phyloP scores from a whole-genome alignment of 345 rosid genomes.

The Eucalyptus sp. region DNA sequence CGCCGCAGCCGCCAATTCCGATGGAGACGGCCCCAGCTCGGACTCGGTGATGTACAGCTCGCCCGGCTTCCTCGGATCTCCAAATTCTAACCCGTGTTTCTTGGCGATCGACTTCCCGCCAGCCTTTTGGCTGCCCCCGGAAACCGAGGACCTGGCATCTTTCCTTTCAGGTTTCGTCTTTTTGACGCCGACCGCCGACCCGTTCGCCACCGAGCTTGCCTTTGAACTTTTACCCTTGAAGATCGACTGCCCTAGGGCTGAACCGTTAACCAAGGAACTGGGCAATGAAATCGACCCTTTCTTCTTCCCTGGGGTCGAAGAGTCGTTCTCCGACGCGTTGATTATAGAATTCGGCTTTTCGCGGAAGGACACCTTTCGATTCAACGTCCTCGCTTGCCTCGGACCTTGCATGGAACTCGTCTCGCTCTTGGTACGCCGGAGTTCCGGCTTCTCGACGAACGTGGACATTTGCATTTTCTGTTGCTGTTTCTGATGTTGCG shows the following conservation, averaged over 20 bases:
- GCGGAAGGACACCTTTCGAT: background rate
- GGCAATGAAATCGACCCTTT: background rate
- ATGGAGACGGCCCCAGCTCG: conserved; percentile 78
- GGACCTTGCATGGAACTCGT: conserved; percentile 53
- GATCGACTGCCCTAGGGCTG: background rate
- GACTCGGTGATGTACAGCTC: conserved; percentile 41
- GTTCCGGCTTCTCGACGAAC: conserved; percentile 21
- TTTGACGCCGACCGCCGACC: background rate
- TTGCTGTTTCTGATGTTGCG: background rate
- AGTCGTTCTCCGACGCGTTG: conserved; percentile 10
- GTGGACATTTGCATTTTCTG: background rate
- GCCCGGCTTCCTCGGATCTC: background rate
- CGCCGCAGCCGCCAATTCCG: conserved; percentile 49
- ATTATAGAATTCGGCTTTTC: conserved; percentile 10
- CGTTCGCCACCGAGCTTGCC: background rate
- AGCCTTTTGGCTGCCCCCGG: background rate
- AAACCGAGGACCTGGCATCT: background rate
- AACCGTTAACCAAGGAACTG: background rate
- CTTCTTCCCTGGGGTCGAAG: background rate
- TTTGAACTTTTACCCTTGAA: background rate
- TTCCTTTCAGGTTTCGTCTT: background rate
- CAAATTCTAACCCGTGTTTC: background rate
- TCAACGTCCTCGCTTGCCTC: background rate
- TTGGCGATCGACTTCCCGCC: background rate
- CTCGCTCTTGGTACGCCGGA: conserved; percentile 74